Percentiles rank a stretch among this genome's conserved stretches.
These are phyloP conservation scores for Cryptococcus amylolentus DNA, from an alignment of 1,284 basidiomycete species.

Conservation along the genomic window DNA sequence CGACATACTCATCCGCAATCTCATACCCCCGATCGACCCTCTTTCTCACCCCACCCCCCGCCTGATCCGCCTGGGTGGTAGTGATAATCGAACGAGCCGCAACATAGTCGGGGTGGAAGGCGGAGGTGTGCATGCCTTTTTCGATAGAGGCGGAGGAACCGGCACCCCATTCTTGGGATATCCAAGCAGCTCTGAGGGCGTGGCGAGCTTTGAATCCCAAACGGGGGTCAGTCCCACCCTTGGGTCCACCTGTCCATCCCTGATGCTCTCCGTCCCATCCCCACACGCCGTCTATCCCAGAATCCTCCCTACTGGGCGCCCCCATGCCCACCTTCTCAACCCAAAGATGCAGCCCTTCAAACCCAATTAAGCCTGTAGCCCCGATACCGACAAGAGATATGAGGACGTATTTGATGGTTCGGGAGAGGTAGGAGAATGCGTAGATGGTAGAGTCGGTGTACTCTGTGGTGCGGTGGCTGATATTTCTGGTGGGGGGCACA, in stretches of 20 bases:
- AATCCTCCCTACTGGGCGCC: constrained; percentile 45
- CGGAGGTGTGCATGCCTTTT: constrained; percentile 10
- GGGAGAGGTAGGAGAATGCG: constrained; percentile 37
- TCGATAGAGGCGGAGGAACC: constrained; percentile 46
- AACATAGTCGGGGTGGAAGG: constrained; percentile 26
- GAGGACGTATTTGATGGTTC: constrained; percentile 36
- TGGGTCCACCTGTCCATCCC: constrained; percentile 66
- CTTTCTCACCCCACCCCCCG: not conserved
- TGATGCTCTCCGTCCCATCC: constrained; percentile 70
- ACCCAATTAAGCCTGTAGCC: constrained; percentile 51
- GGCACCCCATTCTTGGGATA: constrained; percentile 67
- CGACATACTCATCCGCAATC: constrained; percentile 46
- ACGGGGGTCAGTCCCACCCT: constrained; percentile 68
- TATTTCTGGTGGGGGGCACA: no score
- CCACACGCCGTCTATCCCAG: constrained; percentile 56
- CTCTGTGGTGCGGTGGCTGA: constrained; percentile 10
- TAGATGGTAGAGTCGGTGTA: constrained; percentile 46
- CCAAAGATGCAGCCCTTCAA: constrained; percentile 65
- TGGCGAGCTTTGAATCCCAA: constrained; percentile 66
- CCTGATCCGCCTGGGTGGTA: not conserved
- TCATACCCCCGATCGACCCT: constrained; percentile 42
- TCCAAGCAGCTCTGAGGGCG: constrained; percentile 70
- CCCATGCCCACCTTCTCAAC: constrained; percentile 63
- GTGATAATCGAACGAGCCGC: constrained; percentile 30
- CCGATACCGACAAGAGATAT: constrained; percentile 37